Evolutionary conservation across 192 early-diverging fungal genomes (phyloP).

Genomic region (Umbelopsis vinacea): DNA sequence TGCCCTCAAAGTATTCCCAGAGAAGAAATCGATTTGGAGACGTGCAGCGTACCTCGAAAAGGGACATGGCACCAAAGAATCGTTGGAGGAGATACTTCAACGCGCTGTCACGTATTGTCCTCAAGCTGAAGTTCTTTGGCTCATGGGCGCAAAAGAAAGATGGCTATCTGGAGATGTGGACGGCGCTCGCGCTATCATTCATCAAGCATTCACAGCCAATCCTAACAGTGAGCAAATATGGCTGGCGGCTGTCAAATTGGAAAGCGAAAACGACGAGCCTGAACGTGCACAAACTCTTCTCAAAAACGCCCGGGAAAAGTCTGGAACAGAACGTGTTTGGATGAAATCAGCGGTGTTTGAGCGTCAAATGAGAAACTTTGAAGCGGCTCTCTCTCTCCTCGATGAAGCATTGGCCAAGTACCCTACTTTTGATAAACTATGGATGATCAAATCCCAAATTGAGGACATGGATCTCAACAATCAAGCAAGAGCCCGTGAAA

Average conservation of each 20-base stretch:
- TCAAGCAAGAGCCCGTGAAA: conserved; percentile 67
- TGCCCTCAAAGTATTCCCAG: conserved; percentile 77
- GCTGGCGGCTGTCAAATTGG: conserved; percentile 95
- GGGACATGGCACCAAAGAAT: conserved; percentile 73
- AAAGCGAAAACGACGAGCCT: conserved; percentile 85
- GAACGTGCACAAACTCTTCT: conserved; percentile 78
- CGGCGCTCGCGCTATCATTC: conserved; percentile 83
- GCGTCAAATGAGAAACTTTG: conserved; percentile 69
- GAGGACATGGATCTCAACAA: conserved; percentile 62
- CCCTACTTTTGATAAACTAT: conserved; percentile 83
- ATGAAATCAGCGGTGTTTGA: conserved; percentile 93
- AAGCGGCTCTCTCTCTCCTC: conserved; percentile 69
- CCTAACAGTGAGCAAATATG: conserved; percentile 92
- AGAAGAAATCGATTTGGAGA: conserved; percentile 83
- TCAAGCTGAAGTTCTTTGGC: conserved; percentile 91
- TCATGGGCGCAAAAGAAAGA: conserved; percentile 96
- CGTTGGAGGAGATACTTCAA: conserved; percentile 76
- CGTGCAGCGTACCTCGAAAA: conserved; percentile 89
- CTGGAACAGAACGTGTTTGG: conserved; percentile 88
- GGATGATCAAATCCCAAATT: conserved; percentile 93
- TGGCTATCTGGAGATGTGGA: conserved; percentile 84
- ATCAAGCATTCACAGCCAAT: conserved; percentile 88
- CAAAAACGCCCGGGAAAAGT: conserved; percentile 71
- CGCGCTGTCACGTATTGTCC: conserved; percentile 90
- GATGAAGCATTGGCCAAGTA: conserved; percentile 70